Conservation (phyloP, 2,329 filamentous ascomycete species). For the Rosellinia necatrix region DNA sequence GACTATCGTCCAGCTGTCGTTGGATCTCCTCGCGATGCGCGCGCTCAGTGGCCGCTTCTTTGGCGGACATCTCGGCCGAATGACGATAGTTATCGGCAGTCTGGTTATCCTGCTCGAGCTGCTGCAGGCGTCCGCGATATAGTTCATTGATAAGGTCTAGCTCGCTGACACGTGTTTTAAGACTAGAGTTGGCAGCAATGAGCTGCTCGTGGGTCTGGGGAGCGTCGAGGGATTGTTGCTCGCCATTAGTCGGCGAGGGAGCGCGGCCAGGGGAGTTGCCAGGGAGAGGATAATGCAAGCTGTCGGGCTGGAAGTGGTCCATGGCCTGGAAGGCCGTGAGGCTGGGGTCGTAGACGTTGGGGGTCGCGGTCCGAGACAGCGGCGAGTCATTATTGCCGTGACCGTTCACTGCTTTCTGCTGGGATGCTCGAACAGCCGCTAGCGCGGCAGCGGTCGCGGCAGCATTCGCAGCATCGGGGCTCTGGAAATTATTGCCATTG, state of each 20-base stretch:
- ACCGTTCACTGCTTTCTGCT: conserved; percentile 70
- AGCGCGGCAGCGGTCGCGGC: conserved; percentile 59
- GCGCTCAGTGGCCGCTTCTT: conserved; percentile 61
- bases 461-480: conserved; percentile 59
- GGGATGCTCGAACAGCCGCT: conserved; percentile 61
- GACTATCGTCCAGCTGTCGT: conserved; percentile 73
- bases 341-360: conserved; percentile 74
- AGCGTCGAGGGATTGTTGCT: conserved; percentile 68
- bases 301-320: conserved; percentile 66
- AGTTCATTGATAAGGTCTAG: conserved; percentile 92
- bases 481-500: conserved; percentile 64
- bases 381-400: conserved; percentile 75
- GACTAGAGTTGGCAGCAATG: conserved; percentile 76
- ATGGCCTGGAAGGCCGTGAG: conserved; percentile 82
- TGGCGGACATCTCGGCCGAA: conserved; percentile 57
- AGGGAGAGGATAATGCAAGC: conserved; percentile 56
- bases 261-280: conserved; percentile 58
- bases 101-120: conserved; percentile 78
- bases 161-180: conserved; percentile 96
- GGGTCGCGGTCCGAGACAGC: conserved; percentile 78
- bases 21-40: conserved; percentile 57
- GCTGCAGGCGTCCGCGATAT: conserved; percentile 75
- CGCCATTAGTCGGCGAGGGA: conserved; percentile 56
- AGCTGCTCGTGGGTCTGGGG: conserved; percentile 82
- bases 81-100: conserved; percentile 59